Percentiles rank a stretch among this genome's conserved stretches.
These are phyloP conservation scores for Picea glauca DNA, from an alignment of 75 land plant genomes.

Conservation along the genomic window DNA sequence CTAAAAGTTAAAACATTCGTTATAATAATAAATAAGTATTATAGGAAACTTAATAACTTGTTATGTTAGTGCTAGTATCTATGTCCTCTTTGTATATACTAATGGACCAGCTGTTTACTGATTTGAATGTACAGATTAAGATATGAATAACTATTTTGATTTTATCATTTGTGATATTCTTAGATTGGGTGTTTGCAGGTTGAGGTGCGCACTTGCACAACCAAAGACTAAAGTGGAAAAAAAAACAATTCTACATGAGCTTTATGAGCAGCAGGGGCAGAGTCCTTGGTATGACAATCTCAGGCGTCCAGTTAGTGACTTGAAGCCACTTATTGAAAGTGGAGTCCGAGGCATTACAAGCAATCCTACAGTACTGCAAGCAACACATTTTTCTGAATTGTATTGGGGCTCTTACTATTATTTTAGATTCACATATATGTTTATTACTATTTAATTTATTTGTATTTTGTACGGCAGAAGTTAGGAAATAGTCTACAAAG, in stretches of 20 bases:
- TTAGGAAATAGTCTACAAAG: background rate
- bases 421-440: background rate
- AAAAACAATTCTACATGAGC: conserved; percentile 83
- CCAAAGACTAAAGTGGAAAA: conserved; percentile 19
- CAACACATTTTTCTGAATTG: background rate
- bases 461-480: background rate
- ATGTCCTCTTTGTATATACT: no score
- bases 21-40: no score
- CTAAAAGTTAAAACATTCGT: no score
- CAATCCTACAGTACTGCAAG: conserved; percentile 78
- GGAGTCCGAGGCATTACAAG: conserved; percentile 98
- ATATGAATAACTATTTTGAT: no score
- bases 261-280: conserved; percentile 85
- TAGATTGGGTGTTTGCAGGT: conserved; percentile 8
- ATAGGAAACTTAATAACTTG: no score
- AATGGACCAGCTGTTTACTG: no score
- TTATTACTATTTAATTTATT: background rate
- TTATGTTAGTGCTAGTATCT: no score
- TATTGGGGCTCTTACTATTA: background rate
- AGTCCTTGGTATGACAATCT: conserved; percentile 99
- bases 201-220: conserved; percentile 20
- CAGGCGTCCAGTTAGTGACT: conserved; percentile 86
- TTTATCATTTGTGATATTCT: no score
- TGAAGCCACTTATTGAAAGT: conserved; percentile 80
- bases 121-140: no score